Evolutionary conservation across 2,329 filamentous ascomycete species (phyloP).

Genomic region (Hysterium pulicare): DNA sequence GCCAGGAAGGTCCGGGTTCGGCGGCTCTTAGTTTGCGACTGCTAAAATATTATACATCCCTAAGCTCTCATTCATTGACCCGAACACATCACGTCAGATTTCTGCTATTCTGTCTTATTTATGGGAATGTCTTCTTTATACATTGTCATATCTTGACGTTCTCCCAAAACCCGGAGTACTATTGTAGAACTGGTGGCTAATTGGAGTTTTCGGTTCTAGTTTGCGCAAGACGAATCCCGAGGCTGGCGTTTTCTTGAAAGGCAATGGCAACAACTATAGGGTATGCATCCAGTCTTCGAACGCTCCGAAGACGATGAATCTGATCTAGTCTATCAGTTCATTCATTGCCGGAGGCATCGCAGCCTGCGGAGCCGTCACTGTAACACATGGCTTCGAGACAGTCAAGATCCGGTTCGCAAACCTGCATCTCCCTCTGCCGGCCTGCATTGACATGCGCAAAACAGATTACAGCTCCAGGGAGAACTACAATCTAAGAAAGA

Average conservation of each 20-base stretch:
- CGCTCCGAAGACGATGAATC: background rate
- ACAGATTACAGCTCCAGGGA: slow-evolving; percentile 89
- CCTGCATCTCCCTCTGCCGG: background rate
- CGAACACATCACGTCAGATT: background rate
- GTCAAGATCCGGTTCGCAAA: slow-evolving; percentile 88
- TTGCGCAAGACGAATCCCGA: no score
- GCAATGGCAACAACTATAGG: slow-evolving; percentile 50
- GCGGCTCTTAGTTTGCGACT: background rate
- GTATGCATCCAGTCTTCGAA: slow-evolving; percentile 20
- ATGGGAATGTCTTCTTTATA: no score
- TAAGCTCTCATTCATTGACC: background rate
- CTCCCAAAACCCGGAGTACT: no score
- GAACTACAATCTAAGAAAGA: slow-evolving; percentile 85
- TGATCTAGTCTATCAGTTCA: slow-evolving; percentile 51
- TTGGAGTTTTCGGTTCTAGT: no score
- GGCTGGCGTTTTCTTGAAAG: no score
- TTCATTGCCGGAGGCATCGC: slow-evolving; percentile 96
- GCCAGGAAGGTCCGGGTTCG: background rate
- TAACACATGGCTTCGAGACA: slow-evolving; percentile 96
- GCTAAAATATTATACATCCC: background rate
- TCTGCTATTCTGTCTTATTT: no score
- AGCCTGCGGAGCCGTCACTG: slow-evolving; percentile 94
- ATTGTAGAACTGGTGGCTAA: no score
- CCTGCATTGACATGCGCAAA: slow-evolving; percentile 15
- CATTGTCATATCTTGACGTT: no score